phyloP scores from a whole-genome alignment of 2,329 filamentous ascomycete genomes.

The Zasmidium angulare region DNA sequence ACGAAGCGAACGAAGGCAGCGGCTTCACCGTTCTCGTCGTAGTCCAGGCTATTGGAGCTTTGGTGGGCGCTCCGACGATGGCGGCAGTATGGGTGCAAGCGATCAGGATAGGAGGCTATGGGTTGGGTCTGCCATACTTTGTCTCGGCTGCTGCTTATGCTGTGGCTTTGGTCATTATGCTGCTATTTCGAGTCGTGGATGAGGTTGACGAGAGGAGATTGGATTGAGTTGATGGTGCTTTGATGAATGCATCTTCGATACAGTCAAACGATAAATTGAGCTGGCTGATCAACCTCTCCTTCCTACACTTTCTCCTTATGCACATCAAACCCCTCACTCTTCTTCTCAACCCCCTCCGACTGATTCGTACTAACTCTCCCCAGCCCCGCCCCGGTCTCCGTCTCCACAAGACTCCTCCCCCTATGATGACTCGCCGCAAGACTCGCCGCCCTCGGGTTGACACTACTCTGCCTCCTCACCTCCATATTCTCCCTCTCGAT shows the following conservation, averaged over 20 bases:
- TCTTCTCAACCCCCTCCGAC: slow-evolving; percentile 2
- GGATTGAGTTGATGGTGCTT: neutral
- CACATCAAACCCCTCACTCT: slow-evolving; percentile 2
- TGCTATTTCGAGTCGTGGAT: neutral
- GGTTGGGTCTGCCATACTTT: neutral
- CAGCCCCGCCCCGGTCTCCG: slow-evolving; percentile 2
- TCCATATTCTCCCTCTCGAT: slow-evolving; percentile 48
- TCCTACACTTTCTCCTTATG: slow-evolving; percentile 13
- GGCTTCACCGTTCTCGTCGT: neutral
- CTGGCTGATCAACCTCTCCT: too few species aligned
- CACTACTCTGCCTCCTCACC: slow-evolving; percentile 37
- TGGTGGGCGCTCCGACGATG: neutral
- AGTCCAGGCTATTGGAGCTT: neutral
- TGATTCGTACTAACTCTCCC: neutral
- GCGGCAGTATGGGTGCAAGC: neutral
- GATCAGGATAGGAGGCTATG: neutral
- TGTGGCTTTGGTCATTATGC: neutral
- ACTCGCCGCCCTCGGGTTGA: slow-evolving; percentile 30
- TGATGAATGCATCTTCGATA: too few species aligned
- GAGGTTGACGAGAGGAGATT: neutral
- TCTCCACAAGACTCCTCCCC: slow-evolving; percentile 1
- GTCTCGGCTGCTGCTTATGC: neutral
- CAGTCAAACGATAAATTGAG: too few species aligned
- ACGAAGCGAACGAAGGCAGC: neutral
- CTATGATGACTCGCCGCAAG: slow-evolving; percentile 19